These are phyloP conservation scores for Collybia sordida DNA, from an alignment of 768 basidiomycete species.

Conservation along the genomic window DNA sequence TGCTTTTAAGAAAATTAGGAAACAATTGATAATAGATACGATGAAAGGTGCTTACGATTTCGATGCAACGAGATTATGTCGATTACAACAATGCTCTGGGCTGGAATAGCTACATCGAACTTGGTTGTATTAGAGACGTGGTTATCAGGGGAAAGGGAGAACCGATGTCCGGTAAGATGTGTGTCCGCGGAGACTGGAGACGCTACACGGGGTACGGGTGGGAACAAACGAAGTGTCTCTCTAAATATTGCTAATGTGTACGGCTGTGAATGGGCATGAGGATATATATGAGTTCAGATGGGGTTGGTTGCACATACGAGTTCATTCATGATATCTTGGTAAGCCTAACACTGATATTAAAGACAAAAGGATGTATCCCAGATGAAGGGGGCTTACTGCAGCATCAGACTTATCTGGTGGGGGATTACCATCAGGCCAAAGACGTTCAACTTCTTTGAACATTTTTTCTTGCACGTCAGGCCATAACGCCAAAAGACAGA, in stretches of 20 bases:
- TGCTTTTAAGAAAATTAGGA: conserved; percentile 24
- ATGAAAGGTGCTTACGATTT: conserved; percentile 35
- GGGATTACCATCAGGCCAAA: conserved; percentile 39
- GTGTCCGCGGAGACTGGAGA: conserved; percentile 35
- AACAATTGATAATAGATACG: not conserved
- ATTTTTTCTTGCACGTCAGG: conserved; percentile 48
- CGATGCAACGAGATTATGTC: conserved; percentile 43
- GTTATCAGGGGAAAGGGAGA: conserved; percentile 22
- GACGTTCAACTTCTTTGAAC: conserved; percentile 32
- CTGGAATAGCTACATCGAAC: conserved; percentile 32
- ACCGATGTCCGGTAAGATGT: conserved; percentile 29
- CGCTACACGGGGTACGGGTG: conserved; percentile 32
- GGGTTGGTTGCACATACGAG: too few species aligned
- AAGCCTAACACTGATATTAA: too few species aligned
- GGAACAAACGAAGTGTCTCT: conserved; percentile 45
- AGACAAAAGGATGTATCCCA: not conserved
- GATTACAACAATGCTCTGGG: conserved; percentile 36
- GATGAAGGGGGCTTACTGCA: conserved; percentile 24
- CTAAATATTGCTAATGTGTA: conserved; percentile 42
- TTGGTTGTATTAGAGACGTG: conserved; percentile 25
- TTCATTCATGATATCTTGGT: too few species aligned
- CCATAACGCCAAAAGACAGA: conserved; percentile 46
- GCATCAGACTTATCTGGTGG: conserved; percentile 14
- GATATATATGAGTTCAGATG: too few species aligned
- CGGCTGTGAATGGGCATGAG: too few species aligned